A percentile compares a stretch with the other conserved stretches of the same genome.
Conservation (phyloP, 1,284 basidiomycete genomes). For the Ustilago loliicola region DNA sequence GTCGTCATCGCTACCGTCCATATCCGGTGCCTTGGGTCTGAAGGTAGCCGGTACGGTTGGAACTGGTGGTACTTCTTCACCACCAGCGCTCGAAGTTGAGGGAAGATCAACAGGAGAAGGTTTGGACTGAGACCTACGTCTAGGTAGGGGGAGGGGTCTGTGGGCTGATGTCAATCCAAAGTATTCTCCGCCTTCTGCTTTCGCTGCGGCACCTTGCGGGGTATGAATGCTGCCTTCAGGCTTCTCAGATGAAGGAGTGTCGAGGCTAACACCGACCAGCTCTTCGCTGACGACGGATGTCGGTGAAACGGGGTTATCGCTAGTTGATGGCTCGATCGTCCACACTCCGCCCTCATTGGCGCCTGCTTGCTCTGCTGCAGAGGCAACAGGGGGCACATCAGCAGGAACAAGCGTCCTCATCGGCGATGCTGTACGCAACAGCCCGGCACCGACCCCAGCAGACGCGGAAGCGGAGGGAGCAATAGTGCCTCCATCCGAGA, state of each 20-base stretch:
- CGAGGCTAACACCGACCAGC: slow-evolving; percentile 22
- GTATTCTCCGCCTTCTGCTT: slow-evolving; percentile 8
- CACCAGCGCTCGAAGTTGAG: neutral
- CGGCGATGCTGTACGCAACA: slow-evolving; percentile 22
- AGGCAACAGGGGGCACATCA: neutral
- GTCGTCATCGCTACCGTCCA: slow-evolving; percentile 29
- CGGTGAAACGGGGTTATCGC: slow-evolving; percentile 5
- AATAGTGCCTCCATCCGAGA: slow-evolving; percentile 55
- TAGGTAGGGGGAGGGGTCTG: slow-evolving; percentile 15
- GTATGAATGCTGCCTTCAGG: neutral
- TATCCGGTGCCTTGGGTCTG: neutral
- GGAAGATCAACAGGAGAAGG: slow-evolving; percentile 12
- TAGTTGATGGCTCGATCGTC: neutral
- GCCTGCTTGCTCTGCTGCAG: neutral
- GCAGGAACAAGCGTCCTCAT: slow-evolving; percentile 4
- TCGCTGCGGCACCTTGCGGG: neutral
- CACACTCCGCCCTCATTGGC: neutral
- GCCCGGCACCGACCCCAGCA: neutral
- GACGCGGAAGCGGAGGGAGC: slow-evolving; percentile 22
- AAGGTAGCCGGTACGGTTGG: neutral
- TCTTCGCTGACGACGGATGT: slow-evolving; percentile 22
- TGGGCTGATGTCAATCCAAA: slow-evolving; percentile 29
- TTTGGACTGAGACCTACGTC: slow-evolving; percentile 22
- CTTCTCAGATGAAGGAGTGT: slow-evolving; percentile 16
- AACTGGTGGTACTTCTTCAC: slow-evolving; percentile 3